phyloP scores from a whole-genome alignment of 495 filamentous ascomycete species.

The Aspergillus affinis region DNA sequence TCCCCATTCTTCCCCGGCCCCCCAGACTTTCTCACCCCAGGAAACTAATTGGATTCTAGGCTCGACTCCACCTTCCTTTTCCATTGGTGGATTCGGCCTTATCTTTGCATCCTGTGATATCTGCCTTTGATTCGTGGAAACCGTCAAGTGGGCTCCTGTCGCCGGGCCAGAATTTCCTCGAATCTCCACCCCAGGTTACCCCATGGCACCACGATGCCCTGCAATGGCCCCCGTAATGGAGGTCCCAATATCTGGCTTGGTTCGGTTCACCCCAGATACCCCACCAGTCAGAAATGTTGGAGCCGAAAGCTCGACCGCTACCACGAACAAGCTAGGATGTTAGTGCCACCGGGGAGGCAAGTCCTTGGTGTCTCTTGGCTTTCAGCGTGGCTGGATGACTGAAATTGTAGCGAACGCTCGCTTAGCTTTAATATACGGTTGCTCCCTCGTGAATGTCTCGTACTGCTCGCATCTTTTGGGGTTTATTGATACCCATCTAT shows the following conservation, averaged over 20 bases:
- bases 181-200: constrained; percentile 33
- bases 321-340: constrained; percentile 20
- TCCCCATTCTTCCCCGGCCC: neutral
- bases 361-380: constrained; percentile 16
- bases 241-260: constrained; percentile 3
- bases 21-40: constrained; percentile 2
- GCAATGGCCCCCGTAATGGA: constrained; percentile 2
- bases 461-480: neutral
- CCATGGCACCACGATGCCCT: constrained; percentile 8
- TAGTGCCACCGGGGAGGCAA: constrained; percentile 21
- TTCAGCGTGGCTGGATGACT: constrained; percentile 13
- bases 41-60: neutral
- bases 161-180: constrained; percentile 39
- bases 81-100: constrained; percentile 40
- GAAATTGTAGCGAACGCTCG: constrained; percentile 5
- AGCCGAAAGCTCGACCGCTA: constrained; percentile 15
- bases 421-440: constrained; percentile 16
- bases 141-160: constrained; percentile 8
- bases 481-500: neutral
- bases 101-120: constrained; percentile 10
- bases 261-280: constrained; percentile 22
- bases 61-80: constrained; percentile 4
- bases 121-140: constrained; percentile 42
- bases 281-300: constrained; percentile 35
- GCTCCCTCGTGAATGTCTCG: neutral